Conservation (phyloP, 345 rosid genomes). For the Populus tremula region DNA sequence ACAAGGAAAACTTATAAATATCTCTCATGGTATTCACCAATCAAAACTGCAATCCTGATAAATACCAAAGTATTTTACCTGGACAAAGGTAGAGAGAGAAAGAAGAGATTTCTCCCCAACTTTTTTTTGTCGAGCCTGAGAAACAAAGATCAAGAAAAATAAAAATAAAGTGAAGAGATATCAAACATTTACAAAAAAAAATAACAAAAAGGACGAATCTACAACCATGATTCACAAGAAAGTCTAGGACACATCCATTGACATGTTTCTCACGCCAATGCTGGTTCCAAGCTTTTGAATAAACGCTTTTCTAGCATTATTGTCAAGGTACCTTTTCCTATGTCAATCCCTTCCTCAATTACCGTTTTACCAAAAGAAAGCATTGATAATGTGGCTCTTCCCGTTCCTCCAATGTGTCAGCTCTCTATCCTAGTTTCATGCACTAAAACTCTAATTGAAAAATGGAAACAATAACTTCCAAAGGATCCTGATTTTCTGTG, state of each 20-base stretch:
- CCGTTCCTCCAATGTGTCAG: too few relatives aligned
- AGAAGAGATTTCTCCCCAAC: constrained; percentile 92
- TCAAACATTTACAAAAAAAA: not conserved
- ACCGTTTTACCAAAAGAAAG: too few relatives aligned
- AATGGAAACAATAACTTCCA: not conserved
- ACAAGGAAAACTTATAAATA: not conserved
- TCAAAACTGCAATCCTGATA: not conserved
- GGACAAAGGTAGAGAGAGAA: constrained; percentile 72
- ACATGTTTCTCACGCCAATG: not conserved
- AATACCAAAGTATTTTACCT: constrained; percentile 40
- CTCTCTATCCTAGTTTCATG: not conserved
- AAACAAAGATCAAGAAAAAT: constrained; percentile 19
- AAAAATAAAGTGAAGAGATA: not conserved
- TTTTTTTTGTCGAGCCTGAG: constrained; percentile 79
- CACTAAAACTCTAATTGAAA: not conserved
- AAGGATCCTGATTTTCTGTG: too few relatives aligned
- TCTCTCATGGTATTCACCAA: not conserved
- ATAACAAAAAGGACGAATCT: not conserved
- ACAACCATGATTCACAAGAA: not conserved
- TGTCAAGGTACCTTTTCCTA: too few relatives aligned
- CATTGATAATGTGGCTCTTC: too few relatives aligned
- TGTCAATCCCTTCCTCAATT: too few relatives aligned
- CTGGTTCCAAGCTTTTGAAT: not conserved
- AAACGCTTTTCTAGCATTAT: too few relatives aligned
- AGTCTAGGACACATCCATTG: not conserved